Conservation (phyloP, 192 early-diverging fungal genomes). For the Cetraspora pellucida region DNA sequence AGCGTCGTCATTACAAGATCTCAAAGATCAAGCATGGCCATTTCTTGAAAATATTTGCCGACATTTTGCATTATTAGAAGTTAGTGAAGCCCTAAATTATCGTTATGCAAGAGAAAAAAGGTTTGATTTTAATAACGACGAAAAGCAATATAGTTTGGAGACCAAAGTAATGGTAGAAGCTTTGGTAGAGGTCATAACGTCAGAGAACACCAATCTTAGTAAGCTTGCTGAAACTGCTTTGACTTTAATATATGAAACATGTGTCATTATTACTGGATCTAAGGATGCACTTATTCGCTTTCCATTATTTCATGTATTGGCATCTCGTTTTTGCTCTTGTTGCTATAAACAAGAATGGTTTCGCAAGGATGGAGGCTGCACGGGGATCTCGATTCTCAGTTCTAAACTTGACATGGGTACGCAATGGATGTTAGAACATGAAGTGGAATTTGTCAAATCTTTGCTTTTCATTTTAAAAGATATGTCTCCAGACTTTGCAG, state of each 20-base stretch:
- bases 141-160: slow-evolving; percentile 53
- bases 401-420: slow-evolving; percentile 82
- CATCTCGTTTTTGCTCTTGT: slow-evolving; percentile 82
- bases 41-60: slow-evolving; percentile 68
- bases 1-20: slow-evolving; percentile 59
- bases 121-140: slow-evolving; percentile 54
- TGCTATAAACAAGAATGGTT: slow-evolving; percentile 91
- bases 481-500: slow-evolving; percentile 74
- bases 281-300: slow-evolving; percentile 66
- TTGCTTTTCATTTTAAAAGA: slow-evolving; percentile 96
- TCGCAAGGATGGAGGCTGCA: slow-evolving; percentile 87
- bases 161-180: slow-evolving; percentile 77
- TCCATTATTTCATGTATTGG: slow-evolving; percentile 76
- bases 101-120: slow-evolving; percentile 47
- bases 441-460: slow-evolving; percentile 91
- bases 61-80: slow-evolving; percentile 76
- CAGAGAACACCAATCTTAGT: slow-evolving; percentile 61
- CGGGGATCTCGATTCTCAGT: slow-evolving; percentile 83
- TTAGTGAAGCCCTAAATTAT: slow-evolving; percentile 67
- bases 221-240: slow-evolving; percentile 68
- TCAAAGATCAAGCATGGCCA: slow-evolving; percentile 63
- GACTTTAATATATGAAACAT: slow-evolving; percentile 64
- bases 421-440: slow-evolving; percentile 91
- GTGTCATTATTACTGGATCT: slow-evolving; percentile 54
- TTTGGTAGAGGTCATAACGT: slow-evolving; percentile 76